Base-by-base conservation (phyloP, 2,329 filamentous ascomycete genomes). In the Sphaerostilbella broomeana region DNA sequence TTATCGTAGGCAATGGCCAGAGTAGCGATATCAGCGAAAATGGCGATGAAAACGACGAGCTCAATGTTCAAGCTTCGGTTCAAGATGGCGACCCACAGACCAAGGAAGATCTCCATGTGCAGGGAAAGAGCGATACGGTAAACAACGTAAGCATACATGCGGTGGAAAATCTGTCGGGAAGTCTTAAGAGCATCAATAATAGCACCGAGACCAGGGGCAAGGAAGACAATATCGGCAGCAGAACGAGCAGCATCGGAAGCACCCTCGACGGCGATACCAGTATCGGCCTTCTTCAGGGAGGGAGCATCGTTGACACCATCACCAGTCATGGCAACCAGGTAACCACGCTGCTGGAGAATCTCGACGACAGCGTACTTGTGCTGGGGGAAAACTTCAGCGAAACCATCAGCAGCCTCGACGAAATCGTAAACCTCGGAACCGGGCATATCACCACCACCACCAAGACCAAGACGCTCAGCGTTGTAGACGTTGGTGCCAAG, bases 351-450 rank as follows among this genome's bases (percentile, higher is more conserved):
- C 69, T 94, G 87, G 35, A 94, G 77, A 58, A 94, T 94, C 67
- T 94, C 86, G 54, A 94, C 87, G 63, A 92, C 86, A 50, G 87
- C 86, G 70, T 89, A 94, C 74, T 94, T 94, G 77, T 94, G 87
- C 69, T 94, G 85, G 54, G 87, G 87, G 74, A 92, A 94, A 43
- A 94, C 87, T 62, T 94, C 87, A 50, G 88, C 87, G 66, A 94
- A 94, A 69, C 87, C 88, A 75, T 94, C 87, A 47, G 87, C 88
- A 70, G 84, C 86, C 73, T 94, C 87, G 43, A 94, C 87, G 70
- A 94, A 94, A 70, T 94, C 87, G 68, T 92, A 94, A 40, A 94
- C 84, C 68, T 94, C 86, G 48, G 87, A 94, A 56, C 87, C 87
- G 57, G 87, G 84, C 86, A 94, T 92, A 61, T 90, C 85, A 71